Conservation (phyloP, 2,329 filamentous ascomycete genomes). For the Colletotrichum endophyticum region DNA sequence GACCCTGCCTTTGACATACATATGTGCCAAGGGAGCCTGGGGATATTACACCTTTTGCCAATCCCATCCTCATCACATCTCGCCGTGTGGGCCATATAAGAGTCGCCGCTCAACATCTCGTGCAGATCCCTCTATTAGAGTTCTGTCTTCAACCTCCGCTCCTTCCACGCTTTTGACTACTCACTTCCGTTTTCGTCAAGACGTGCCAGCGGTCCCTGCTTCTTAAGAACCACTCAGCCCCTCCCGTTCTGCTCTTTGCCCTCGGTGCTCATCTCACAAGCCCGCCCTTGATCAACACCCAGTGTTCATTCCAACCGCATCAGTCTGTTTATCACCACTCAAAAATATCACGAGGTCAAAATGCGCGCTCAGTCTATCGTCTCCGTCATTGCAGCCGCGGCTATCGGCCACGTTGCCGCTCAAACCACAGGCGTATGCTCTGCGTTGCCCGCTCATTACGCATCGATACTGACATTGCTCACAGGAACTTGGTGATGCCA, state of each 20-base stretch:
- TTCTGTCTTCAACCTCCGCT: neutral
- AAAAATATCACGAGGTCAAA: neutral
- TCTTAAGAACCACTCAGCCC: constrained; percentile 10
- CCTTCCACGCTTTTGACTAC: neutral
- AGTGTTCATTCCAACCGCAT: neutral
- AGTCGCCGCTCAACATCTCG: neutral
- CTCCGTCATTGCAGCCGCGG: constrained; percentile 30
- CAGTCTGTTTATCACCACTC: neutral
- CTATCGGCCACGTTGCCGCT: constrained; percentile 30
- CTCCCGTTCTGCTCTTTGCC: neutral
- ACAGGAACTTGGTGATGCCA: constrained; percentile 52
- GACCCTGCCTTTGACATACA: neutral
- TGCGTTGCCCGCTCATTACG: neutral
- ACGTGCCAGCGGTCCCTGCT: neutral
- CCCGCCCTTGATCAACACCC: neutral
- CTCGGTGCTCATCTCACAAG: neutral
- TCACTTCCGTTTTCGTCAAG: neutral
- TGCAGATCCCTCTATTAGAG: neutral
- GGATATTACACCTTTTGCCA: neutral
- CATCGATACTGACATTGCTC: neutral
- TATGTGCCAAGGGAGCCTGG: neutral
- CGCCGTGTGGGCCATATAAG: constrained; percentile 9
- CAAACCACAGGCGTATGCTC: constrained; percentile 25
- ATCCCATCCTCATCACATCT: constrained; percentile 4
- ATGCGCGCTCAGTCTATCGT: constrained; percentile 27